Conservation (phyloP, 768 basidiomycete genomes). For the Glaciozyma martinii region DNA sequence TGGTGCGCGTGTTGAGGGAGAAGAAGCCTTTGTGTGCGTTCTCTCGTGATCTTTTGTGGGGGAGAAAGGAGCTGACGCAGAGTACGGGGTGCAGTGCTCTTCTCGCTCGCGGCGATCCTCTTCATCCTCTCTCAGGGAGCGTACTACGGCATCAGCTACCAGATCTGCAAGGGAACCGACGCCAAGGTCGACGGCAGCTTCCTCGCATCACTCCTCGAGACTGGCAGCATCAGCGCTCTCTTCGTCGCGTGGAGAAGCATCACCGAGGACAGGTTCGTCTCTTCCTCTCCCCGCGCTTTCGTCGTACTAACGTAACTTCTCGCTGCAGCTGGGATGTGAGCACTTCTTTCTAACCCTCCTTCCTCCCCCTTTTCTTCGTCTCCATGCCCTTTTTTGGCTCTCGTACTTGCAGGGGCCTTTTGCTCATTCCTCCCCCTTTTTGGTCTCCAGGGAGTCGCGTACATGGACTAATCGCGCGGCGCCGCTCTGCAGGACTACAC, state of each 20-base stretch:
- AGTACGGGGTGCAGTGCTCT: conserved; percentile 47
- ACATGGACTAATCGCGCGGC: neutral
- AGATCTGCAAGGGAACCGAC: conserved; percentile 57
- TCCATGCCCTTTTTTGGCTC: neutral
- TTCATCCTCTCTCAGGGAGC: conserved; percentile 74
- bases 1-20: conserved; percentile 66
- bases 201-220: conserved; percentile 73
- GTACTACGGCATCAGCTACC: conserved; percentile 68
- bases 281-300: neutral
- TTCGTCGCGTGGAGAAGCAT: conserved; percentile 79
- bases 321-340: neutral
- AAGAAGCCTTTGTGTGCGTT: conserved; percentile 57
- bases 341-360: neutral
- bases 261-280: conserved; percentile 57
- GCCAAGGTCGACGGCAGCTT: conserved; percentile 76
- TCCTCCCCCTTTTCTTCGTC: neutral
- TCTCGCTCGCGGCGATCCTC: conserved; percentile 59
- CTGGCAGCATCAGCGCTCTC: conserved; percentile 57
- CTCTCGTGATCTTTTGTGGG: neutral
- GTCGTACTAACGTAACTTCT: neutral
- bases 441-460: neutral
- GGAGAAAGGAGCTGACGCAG: neutral
- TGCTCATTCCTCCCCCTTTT: neutral
- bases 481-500: too few relatives aligned
- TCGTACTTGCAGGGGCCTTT: neutral